A percentile compares a stretch with the other conserved stretches of the same genome.
phyloP scores from a whole-genome alignment of 2,329 filamentous ascomycete genomes.

The Gnomoniopsis smithogilvyi region DNA sequence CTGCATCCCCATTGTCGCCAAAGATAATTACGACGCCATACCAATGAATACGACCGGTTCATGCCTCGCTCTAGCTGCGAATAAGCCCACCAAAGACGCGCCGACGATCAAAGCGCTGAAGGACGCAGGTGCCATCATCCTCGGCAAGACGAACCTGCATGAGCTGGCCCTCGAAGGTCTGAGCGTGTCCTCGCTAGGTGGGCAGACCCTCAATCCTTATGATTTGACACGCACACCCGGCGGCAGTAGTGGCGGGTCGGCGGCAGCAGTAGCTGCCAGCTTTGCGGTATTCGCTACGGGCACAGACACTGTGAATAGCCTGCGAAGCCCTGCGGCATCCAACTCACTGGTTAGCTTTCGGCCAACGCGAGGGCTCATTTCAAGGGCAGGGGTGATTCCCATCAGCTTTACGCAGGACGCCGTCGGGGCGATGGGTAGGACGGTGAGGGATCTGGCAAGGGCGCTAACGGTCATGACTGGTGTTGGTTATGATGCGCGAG shows the following conservation, averaged over 20 bases:
- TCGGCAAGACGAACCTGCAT: conserved; percentile 61
- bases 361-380: conserved; percentile 52
- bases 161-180: conserved; percentile 63
- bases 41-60: conserved; percentile 57
- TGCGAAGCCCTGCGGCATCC: conserved; percentile 59
- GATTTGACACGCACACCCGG: conserved; percentile 62
- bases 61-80: conserved; percentile 44
- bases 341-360: conserved; percentile 58
- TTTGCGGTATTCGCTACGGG: conserved; percentile 58
- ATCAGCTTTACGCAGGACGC: conserved; percentile 55
- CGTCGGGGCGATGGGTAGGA: conserved; percentile 51
- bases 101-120: conserved; percentile 47
- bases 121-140: conserved; percentile 50
- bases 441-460: conserved; percentile 46
- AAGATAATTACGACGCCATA: conserved; percentile 60
- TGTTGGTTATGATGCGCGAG: conserved; percentile 45
- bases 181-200: conserved; percentile 58
- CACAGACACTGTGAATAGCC: conserved; percentile 60
- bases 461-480: conserved; percentile 51
- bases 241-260: conserved; percentile 61
- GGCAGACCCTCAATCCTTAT: conserved; percentile 66
- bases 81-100: conserved; percentile 43
- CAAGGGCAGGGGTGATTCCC: conserved; percentile 48
- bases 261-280: conserved; percentile 52
- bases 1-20: conserved; percentile 59